A percentile compares a stretch with the other conserved stretches of the same genome.
These are phyloP conservation scores for Thozetella sp. DNA, from an alignment of 495 filamentous ascomycete genomes.

Conservation along the genomic window DNA sequence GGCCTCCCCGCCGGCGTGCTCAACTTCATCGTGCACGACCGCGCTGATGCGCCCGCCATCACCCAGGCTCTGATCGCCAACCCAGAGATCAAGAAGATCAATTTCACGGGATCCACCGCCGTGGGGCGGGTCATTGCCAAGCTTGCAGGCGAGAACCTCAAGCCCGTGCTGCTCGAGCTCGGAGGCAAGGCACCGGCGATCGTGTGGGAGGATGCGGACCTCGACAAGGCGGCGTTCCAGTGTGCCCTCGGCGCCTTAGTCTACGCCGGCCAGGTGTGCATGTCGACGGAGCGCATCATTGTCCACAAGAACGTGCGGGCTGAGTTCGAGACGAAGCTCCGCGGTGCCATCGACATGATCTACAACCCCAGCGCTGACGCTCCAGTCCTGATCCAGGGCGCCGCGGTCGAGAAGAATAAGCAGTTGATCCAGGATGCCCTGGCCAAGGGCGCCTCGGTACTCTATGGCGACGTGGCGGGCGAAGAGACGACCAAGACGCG, in stretches of 20 bases:
- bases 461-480: slow-evolving; percentile 55
- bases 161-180: slow-evolving; percentile 70
- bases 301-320: slow-evolving; percentile 71
- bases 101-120: slow-evolving; percentile 66
- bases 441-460: slow-evolving; percentile 65
- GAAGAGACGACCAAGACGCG: slow-evolving; percentile 49
- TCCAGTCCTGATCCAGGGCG: slow-evolving; percentile 61
- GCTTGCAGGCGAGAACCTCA: slow-evolving; percentile 62
- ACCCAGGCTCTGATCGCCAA: slow-evolving; percentile 58
- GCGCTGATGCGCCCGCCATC: slow-evolving; percentile 53
- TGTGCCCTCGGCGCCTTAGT: slow-evolving; percentile 56
- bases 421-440: slow-evolving; percentile 67
- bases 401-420: slow-evolving; percentile 68
- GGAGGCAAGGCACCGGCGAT: slow-evolving; percentile 69
- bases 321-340: slow-evolving; percentile 65
- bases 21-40: slow-evolving; percentile 57
- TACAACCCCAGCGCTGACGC: slow-evolving; percentile 52
- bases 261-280: slow-evolving; percentile 82
- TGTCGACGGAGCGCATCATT: slow-evolving; percentile 87
- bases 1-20: slow-evolving; percentile 66
- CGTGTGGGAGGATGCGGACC: slow-evolving; percentile 66
- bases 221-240: slow-evolving; percentile 55
- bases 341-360: slow-evolving; percentile 47
- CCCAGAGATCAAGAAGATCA: slow-evolving; percentile 60
- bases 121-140: slow-evolving; percentile 61